phyloP scores from a whole-genome alignment of 2,329 filamentous ascomycete genomes.

The Sclerotinia nivalis region DNA sequence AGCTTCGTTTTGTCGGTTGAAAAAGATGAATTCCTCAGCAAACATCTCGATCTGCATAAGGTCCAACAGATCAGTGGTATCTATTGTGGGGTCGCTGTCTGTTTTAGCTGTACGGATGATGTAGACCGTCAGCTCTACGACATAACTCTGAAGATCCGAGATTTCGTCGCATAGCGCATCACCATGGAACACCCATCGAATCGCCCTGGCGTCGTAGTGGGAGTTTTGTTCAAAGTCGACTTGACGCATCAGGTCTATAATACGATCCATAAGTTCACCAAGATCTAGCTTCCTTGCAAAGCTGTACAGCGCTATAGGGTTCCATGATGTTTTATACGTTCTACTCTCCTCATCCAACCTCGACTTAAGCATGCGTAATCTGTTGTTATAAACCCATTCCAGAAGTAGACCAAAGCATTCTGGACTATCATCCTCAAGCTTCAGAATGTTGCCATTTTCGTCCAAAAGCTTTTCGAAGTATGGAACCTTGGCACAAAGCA shows the following conservation, averaged over 20 bases:
- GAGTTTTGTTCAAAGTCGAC: no score
- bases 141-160: not conserved
- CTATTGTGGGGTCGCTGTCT: not conserved
- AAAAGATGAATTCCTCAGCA: not conserved
- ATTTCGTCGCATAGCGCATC: not conserved
- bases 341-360: not conserved
- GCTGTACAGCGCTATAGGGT: not conserved
- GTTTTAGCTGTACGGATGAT: not conserved
- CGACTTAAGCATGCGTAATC: not conserved
- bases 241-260: not conserved
- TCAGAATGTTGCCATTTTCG: not conserved
- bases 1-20: not conserved
- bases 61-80: not conserved
- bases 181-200: not conserved
- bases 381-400: not conserved
- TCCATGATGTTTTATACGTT: not conserved
- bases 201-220: not conserved
- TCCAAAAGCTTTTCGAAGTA: not conserved
- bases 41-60: not conserved
- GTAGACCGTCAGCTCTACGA: not conserved
- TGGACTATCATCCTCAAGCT: not conserved
- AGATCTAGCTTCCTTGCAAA: not conserved
- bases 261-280: not conserved
- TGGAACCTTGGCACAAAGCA: not conserved
- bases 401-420: not conserved